Conservation (phyloP, 1,139 yeast genomes). For the Pichia sp. region DNA sequence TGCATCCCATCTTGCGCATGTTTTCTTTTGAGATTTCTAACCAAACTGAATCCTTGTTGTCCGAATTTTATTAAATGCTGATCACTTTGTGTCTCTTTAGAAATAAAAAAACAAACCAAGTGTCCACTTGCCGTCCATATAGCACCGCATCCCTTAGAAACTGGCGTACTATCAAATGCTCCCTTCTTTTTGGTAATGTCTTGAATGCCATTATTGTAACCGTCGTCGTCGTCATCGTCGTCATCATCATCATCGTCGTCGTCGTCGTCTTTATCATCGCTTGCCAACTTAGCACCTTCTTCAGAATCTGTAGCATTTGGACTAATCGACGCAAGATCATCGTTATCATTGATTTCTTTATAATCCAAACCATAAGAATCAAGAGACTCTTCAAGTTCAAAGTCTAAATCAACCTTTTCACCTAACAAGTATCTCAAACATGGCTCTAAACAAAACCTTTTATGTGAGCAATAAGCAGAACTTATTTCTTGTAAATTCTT, state of each 20-base stretch:
- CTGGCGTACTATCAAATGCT: constrained; percentile 70
- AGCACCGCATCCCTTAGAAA: constrained; percentile 93
- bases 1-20: constrained; percentile 21
- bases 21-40: constrained; percentile 30
- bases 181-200: constrained; percentile 17
- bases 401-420: constrained; percentile 56
- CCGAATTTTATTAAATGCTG: constrained; percentile 36
- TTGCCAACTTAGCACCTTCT: constrained; percentile 9
- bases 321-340: neutral
- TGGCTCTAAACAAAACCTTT: constrained; percentile 71
- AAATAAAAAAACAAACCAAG: constrained; percentile 76
- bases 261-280: constrained; percentile 6
- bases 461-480: constrained; percentile 46
- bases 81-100: constrained; percentile 38
- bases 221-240: constrained; percentile 25
- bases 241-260: constrained; percentile 12
- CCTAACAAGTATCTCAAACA: constrained; percentile 77
- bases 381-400: constrained; percentile 22
- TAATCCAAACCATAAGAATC: constrained; percentile 16
- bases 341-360: constrained; percentile 30
- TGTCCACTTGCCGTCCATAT: constrained; percentile 77
- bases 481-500: constrained; percentile 51
- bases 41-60: constrained; percentile 36
- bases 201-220: neutral
- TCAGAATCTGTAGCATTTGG: constrained; percentile 3